phyloP scores from a whole-genome alignment of 345 rosid genomes.

The Angophora floribunda region DNA sequence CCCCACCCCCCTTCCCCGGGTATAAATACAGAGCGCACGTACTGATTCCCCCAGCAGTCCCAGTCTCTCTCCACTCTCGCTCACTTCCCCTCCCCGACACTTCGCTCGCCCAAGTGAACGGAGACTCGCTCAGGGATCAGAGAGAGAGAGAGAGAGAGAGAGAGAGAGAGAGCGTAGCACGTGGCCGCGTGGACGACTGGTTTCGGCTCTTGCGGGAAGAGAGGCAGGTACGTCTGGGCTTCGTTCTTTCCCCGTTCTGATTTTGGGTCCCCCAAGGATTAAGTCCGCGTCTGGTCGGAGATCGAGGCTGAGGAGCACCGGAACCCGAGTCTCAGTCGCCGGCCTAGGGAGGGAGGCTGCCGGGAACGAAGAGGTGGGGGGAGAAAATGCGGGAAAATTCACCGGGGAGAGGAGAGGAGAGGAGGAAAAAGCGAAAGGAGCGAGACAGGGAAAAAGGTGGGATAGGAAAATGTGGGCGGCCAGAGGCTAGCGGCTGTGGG shows the following conservation, averaged over 20 bases:
- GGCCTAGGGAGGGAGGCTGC: neutral
- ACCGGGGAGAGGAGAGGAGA: neutral
- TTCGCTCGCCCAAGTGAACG: neutral
- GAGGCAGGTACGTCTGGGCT: neutral
- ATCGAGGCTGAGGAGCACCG: neutral
- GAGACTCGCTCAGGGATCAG: neutral
- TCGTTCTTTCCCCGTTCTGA: neutral
- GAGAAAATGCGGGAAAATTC: neutral
- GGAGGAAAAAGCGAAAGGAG: neutral
- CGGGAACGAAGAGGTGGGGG: neutral
- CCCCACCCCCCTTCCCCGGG: fast-evolving
- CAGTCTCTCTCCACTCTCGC: neutral
- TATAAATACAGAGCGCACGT: neutral
- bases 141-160: neutral
- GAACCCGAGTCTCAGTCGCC: neutral
- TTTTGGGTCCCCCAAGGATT: neutral
- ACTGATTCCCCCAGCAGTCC: neutral
- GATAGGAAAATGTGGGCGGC: neutral
- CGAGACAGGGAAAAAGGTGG: neutral
- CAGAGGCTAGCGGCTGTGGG: neutral
- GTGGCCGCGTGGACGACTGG: neutral
- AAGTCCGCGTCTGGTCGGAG: neutral
- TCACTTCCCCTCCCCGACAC: neutral
- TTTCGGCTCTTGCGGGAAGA: neutral
- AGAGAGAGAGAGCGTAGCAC: neutral